Evolutionary conservation across 2,329 filamentous ascomycete species (phyloP), one percentile per base, ranked within the genome.

Genomic region (Ophiocordyceps camponoti-saundersi): DNA sequence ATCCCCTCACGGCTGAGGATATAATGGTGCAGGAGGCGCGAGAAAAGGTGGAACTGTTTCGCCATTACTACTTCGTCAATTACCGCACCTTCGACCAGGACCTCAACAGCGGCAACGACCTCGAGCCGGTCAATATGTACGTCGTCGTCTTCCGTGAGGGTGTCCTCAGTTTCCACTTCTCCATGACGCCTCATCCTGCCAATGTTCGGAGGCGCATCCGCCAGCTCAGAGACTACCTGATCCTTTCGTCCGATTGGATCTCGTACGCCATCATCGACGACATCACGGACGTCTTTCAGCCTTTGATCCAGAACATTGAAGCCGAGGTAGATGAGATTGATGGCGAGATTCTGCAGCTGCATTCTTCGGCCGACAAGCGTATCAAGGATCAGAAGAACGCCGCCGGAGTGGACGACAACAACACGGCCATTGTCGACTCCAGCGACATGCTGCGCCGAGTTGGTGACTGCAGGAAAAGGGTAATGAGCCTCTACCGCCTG

Each of bases 71-170:
- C 64, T 95, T 98, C 57, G 86, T 98, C 66, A 96, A 95, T 62
- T 98, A 98, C 63, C 84, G 92, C 16, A 93, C 88, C 0, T 98
- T 98, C 59, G 92, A 98, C 60, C 92, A 96, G 61, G 92, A 98
- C 59, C 79, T 80, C 50, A 82, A 82, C 55, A 94, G 81, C 59
- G 85, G 92, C 48, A 81, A 93, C 58, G 95, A 93, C 60, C 73
- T 98, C 43, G 87, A 96, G 56, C 90, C 92, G 1, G 85, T 98
- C 58, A 95, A 96, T 64, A 87, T 98, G 75, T 98, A 96, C 57
- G 84, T 95, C 34, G 83, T 96, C 10, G 92, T 98, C 11, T 98
- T 98, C 69, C 79, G 89, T 13, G 88, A 96, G 61, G 92, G 92
- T 22, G 84, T 98, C 10, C 76, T 98, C 51, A 95, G 84, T 57